A percentile compares a stretch with the other conserved stretches of the same genome.
Evolutionary conservation across 2,329 filamentous ascomycete species (phyloP).

Genomic region (Exophiala sideris): DNA sequence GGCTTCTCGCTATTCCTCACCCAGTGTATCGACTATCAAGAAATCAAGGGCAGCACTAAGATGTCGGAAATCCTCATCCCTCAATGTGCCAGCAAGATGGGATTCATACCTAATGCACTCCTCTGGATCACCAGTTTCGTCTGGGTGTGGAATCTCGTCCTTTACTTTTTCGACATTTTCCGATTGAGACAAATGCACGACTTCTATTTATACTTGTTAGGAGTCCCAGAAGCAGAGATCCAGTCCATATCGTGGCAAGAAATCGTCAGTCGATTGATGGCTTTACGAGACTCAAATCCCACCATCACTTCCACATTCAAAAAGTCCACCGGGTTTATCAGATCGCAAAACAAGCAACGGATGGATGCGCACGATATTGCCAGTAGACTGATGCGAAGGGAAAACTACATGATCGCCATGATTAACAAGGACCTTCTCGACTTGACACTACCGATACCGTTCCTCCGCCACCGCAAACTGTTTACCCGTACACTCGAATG

Average conservation of each 20-base stretch:
- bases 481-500: slow-evolving; percentile 89
- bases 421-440: slow-evolving; percentile 96
- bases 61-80: slow-evolving; percentile 62
- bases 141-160: slow-evolving; percentile 75
- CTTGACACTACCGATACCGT: slow-evolving; percentile 79
- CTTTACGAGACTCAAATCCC: slow-evolving; percentile 79
- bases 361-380: slow-evolving; percentile 97
- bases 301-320: slow-evolving; percentile 67
- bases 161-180: slow-evolving; percentile 69
- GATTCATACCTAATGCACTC: slow-evolving; percentile 69
- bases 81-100: slow-evolving; percentile 74
- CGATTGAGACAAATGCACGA: slow-evolving; percentile 74
- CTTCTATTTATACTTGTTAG: slow-evolving; percentile 79
- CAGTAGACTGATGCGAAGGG: slow-evolving; percentile 91
- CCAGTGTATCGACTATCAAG: slow-evolving; percentile 79
- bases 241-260: slow-evolving; percentile 95
- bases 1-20: slow-evolving; percentile 77
- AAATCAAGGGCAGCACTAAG: slow-evolving; percentile 58
- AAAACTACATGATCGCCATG: slow-evolving; percentile 94
- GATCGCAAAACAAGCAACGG: slow-evolving; percentile 85
- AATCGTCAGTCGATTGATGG: slow-evolving; percentile 80
- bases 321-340: slow-evolving; percentile 60
- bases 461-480: slow-evolving; percentile 72
- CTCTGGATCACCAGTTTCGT: slow-evolving; percentile 84
- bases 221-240: slow-evolving; percentile 81